Evolutionary conservation across 108 stramenopile species (phyloP).

Genomic region (Cyclotella atomus): DNA sequence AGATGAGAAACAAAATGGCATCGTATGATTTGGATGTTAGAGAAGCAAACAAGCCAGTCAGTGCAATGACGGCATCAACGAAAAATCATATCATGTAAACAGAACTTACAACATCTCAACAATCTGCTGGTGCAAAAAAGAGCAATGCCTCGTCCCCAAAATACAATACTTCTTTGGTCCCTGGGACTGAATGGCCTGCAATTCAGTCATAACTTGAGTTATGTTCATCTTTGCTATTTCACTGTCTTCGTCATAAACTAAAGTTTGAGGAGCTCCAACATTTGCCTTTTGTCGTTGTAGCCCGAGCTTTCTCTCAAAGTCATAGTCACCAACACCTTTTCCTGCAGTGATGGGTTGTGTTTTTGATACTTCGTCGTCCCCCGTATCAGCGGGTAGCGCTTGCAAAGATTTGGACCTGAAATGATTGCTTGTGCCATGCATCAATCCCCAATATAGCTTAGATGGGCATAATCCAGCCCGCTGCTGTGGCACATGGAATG

Average conservation of each 20-base stretch:
- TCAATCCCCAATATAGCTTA: not conserved
- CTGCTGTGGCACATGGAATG: slow-evolving; percentile 17
- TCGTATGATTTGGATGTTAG: not conserved
- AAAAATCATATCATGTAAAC: not conserved
- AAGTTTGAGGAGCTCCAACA: slow-evolving; percentile 74
- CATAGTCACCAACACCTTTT: slow-evolving; percentile 33
- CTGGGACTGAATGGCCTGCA: slow-evolving; percentile 91
- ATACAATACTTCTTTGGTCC: slow-evolving; percentile 94
- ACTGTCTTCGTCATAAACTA: slow-evolving; percentile 56
- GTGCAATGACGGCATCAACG: not conserved
- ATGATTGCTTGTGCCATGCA: not conserved
- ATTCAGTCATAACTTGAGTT: slow-evolving; percentile 85
- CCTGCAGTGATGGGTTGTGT: not conserved
- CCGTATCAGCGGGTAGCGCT: not conserved
- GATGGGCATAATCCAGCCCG: not conserved
- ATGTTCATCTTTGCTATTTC: slow-evolving; percentile 52
- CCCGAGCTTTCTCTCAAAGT: slow-evolving; percentile 29
- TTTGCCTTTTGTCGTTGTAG: slow-evolving; percentile 39
- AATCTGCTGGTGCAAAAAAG: slow-evolving; percentile 94
- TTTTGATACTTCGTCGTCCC: not conserved
- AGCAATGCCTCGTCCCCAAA: slow-evolving; percentile 93
- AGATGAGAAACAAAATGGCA: not conserved
- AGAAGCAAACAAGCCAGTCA: not conserved
- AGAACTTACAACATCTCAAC: slow-evolving; percentile 92
- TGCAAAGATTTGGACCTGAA: not conserved